Conservation (phyloP, 2,329 filamentous ascomycete genomes). For the Penicillium sp. region DNA sequence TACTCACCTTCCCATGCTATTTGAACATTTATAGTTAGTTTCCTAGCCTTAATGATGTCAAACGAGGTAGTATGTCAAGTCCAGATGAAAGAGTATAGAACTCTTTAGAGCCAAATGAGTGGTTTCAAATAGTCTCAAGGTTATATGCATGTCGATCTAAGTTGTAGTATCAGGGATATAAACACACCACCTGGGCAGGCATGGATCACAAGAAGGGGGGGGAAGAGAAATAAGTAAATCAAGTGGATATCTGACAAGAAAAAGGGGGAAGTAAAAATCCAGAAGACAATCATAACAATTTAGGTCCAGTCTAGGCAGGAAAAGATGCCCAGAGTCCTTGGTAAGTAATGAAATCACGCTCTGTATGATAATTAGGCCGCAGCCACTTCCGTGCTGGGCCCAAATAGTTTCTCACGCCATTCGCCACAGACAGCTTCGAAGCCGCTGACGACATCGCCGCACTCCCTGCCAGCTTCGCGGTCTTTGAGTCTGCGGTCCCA, state of each 20-base stretch:
- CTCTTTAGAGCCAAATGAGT: too few relatives aligned
- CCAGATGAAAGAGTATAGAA: too few relatives aligned
- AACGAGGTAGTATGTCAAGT: too few relatives aligned
- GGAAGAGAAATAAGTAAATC: slow-evolving; percentile 6
- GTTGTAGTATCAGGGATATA: slow-evolving; percentile 8
- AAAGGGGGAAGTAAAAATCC: not conserved
- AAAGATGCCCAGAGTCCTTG: slow-evolving; percentile 3
- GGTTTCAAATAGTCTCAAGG: slow-evolving; percentile 3
- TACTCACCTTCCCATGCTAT: too few relatives aligned
- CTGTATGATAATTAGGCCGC: slow-evolving; percentile 25
- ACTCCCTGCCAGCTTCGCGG: slow-evolving; percentile 79
- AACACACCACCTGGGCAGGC: slow-evolving; percentile 11
- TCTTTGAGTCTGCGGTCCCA: slow-evolving; percentile 75
- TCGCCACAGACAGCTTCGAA: slow-evolving; percentile 88
- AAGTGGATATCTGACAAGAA: slow-evolving; percentile 20
- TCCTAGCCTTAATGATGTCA: too few relatives aligned
- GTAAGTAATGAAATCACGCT: slow-evolving; percentile 3
- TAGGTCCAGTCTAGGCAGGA: slow-evolving; percentile 5
- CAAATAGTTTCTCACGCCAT: slow-evolving; percentile 74
- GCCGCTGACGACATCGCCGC: slow-evolving; percentile 81
- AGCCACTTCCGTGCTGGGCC: slow-evolving; percentile 34
- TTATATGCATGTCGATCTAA: slow-evolving; percentile 11
- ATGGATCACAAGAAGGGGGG: not conserved
- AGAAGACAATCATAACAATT: slow-evolving; percentile 13
- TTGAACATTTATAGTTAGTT: too few relatives aligned